phyloP scores from a whole-genome alignment of 2,329 filamentous ascomycete genomes.

The Trichophyton schoenleinii region DNA sequence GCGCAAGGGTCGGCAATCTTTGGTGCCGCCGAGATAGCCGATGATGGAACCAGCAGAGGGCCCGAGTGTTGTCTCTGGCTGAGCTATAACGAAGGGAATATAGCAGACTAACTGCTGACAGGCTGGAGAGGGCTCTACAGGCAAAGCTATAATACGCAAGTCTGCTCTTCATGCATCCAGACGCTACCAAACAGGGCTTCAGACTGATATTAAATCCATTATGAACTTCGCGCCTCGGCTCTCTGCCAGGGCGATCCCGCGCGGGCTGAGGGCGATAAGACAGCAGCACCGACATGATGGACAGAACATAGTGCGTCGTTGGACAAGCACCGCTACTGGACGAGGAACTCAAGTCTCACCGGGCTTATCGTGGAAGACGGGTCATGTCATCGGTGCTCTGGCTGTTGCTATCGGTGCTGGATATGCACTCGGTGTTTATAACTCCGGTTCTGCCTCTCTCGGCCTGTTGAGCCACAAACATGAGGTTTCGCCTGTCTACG shows the following conservation, averaged over 20 bases:
- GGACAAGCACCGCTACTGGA: slow-evolving; percentile 9
- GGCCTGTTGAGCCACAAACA: slow-evolving; percentile 13
- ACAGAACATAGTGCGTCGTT: slow-evolving; percentile 3
- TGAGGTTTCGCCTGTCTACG: slow-evolving; percentile 25
- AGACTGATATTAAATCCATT: not conserved
- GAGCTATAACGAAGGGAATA: no score
- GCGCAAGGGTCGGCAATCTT: not conserved
- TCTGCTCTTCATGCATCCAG: not conserved
- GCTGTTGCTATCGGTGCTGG: slow-evolving; percentile 41
- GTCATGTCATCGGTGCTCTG: slow-evolving; percentile 31
- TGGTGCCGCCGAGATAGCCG: not conserved
- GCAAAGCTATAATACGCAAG: not conserved
- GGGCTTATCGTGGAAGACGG: slow-evolving; percentile 5
- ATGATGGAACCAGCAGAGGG: not conserved
- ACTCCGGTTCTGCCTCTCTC: slow-evolving; percentile 22
- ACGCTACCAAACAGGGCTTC: not conserved
- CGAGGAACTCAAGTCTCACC: not conserved
- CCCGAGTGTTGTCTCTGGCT: not conserved
- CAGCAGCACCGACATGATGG: not conserved
- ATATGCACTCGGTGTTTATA: slow-evolving; percentile 39
- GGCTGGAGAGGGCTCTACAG: no score
- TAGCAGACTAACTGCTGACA: no score
- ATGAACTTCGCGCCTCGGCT: slow-evolving; percentile 16
- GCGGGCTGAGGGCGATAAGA: slow-evolving; percentile 6
- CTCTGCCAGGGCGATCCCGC: slow-evolving; percentile 4